Evolutionary conservation across 1,284 basidiomycete species (phyloP), one percentile per base, ranked within the genome.

Genomic region (Sparassis latifolia): DNA sequence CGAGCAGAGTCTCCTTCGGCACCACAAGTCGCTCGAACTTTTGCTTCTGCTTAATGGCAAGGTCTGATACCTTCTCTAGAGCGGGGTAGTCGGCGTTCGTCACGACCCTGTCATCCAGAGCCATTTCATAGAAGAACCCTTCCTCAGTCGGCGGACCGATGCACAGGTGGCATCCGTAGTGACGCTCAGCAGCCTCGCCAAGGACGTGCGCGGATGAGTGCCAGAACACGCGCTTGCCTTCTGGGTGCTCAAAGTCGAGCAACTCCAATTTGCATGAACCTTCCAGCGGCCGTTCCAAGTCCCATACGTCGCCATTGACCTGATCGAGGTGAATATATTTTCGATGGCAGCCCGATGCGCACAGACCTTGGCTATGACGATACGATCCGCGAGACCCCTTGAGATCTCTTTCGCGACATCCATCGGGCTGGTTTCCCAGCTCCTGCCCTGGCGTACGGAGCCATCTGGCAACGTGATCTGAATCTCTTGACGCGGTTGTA

Each of bases 61-160:
- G 76, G 65, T 96, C 94, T 9, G 89, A 79, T 7, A 98, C 68
- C 58, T 94, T 93, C 68, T 99, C 97, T 30, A 99, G 79, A 4
- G 84, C 74, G 35, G 89, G 84, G 69, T 96, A 98, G 68, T 99
- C 97, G 32, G 83, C 69, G 54, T 81, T 82, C 40, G 80, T 77
- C 39, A 97, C 84, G 28, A 84, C 80, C 84, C 86, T 74, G 49
- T 89, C 83, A 39, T 81, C 72, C 51, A 87, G 89, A 5, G 79
- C 82, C 97, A 99, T 99, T 69, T 99, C 97, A 69, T 99, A 99
- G 80, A 97, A 99, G 80, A 99, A 99, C 10, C 97, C 97, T 32
- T 99, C 96, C 42, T 97, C 94, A 2, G 93, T 95, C 27, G 97
- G 97, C 27, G 97, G 97, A 10, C 97, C 97, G 60, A 98, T 86